Conservation (phyloP, 345 rosid genomes). For the Citrus glauca region DNA sequence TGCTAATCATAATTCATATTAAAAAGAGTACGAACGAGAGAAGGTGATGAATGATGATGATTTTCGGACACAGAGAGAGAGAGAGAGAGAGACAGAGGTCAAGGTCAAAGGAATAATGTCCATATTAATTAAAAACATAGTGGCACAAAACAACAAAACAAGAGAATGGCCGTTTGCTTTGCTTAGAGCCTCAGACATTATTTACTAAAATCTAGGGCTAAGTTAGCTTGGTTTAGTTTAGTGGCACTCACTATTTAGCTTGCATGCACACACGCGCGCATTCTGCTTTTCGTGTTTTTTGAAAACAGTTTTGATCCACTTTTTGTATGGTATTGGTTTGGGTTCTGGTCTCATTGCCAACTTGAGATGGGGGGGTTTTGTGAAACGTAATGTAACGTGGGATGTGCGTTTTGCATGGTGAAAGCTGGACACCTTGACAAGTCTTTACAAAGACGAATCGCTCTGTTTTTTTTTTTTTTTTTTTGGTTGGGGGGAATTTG, state of each 20-base stretch:
- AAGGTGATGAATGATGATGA: background rate
- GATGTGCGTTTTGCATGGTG: conserved; percentile 20
- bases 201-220: too few species aligned
- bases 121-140: too few species aligned
- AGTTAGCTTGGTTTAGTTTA: too few species aligned
- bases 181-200: too few species aligned
- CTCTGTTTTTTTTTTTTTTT: background rate
- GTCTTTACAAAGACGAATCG: conserved; percentile 5
- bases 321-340: background rate
- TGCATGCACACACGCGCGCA: too few species aligned
- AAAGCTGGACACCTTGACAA: conserved; percentile 17
- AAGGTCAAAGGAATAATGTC: background rate
- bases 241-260: background rate
- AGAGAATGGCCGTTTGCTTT: background rate
- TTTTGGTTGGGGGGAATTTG: background rate
- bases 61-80: background rate
- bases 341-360: background rate
- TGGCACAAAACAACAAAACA: background rate
- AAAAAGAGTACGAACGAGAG: background rate
- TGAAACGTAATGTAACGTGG: conserved; percentile 6
- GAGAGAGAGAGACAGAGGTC: background rate
- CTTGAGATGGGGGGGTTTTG: background rate
- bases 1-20: background rate
- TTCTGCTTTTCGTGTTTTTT: too few species aligned
- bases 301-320: too few species aligned